These are phyloP conservation scores for Epichloe gansuensis DNA, from an alignment of 2,329 filamentous ascomycete species.

Conservation along the genomic window DNA sequence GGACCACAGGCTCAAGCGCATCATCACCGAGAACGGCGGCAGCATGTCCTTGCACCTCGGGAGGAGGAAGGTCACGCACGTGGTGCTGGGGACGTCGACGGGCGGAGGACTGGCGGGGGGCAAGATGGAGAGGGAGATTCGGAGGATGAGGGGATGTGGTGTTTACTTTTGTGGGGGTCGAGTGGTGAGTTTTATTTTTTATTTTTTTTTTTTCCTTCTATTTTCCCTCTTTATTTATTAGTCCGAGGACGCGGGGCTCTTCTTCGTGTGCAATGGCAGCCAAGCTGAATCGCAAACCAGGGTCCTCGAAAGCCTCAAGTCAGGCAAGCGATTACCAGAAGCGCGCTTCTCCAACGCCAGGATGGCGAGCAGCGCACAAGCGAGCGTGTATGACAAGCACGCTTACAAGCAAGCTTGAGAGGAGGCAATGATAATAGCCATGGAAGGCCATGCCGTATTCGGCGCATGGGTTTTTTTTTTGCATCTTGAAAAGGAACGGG, in stretches of 20 bases:
- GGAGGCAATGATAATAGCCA: not conserved
- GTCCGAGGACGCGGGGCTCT: too few species aligned
- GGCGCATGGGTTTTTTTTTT: not conserved
- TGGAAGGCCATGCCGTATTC: not conserved
- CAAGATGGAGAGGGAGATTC: conserved; percentile 74
- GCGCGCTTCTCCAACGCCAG: conserved; percentile 53
- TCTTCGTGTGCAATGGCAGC: too few species aligned
- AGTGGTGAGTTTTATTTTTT: conserved; percentile 48
- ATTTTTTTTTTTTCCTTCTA: conserved; percentile 1
- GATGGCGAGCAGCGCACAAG: conserved; percentile 47
- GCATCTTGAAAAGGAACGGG: too few species aligned
- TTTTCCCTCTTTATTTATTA: conserved; percentile 6
- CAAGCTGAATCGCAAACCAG: conserved; percentile 16
- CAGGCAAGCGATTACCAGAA: conserved; percentile 62
- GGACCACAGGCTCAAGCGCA: conserved; percentile 72
- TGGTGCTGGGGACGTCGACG: conserved; percentile 58
- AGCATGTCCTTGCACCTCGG: conserved; percentile 56
- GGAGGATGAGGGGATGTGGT: conserved; percentile 49
- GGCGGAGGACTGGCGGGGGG: conserved; percentile 64
- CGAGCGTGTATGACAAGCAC: conserved; percentile 40
- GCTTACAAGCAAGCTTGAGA: not conserved
- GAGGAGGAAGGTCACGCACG: conserved; percentile 67
- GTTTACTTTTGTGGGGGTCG: conserved; percentile 71
- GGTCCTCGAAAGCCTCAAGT: conserved; percentile 73
- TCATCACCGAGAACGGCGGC: conserved; percentile 64